Base-by-base conservation (phyloP, 2,329 filamentous ascomycete genomes). In the Colletotrichum tanaceti region DNA sequence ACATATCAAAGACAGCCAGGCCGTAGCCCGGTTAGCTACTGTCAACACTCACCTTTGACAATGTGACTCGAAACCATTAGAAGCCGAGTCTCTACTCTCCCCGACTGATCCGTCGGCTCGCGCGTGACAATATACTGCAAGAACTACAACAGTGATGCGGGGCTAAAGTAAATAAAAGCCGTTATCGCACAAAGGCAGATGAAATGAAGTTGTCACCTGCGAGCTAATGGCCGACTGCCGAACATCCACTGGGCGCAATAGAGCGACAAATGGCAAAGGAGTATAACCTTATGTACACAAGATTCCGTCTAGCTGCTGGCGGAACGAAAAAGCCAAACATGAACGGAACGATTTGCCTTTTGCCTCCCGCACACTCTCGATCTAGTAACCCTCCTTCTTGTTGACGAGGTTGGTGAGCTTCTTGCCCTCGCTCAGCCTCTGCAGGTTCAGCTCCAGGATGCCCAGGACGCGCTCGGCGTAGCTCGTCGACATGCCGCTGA, bases 361-460 rank as follows among this genome's bases (percentile, higher is more conserved):
- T 11, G 24, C 46, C 22, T 6, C 16, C 16, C 16, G 18, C 13
- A 2, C 44, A n/a, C 20, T 4, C n/a, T 2, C 9, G 10, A 35
- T n/a, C 52, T 63, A 70, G 18, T 70, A 70, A 4, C 67, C 67
- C 64, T 70, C 67, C 61, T 75, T 79, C 41, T 78, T 75, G 54
- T 78, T 79, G 0, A 85, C 81, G 57, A 75, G 72, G 60, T 85
- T 85, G 1, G 79, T 79, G 38, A 84, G 69, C 18, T 76, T 73
- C 71, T 72, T 72, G 1, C 80, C 82, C 55, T 79, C 73, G 4
- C 76, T 77, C 39, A 84, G 24, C 32, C 78, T 72, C 52, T 74
- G 72, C 46, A 86, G 65, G 50, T 86, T 86, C 41, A 77, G 59
- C 53, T 78, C 76, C 57, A 85, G 65, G 6, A 86, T 83, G 5